These are phyloP conservation scores for Domatiomyces catenatus DNA, from an alignment of 2,329 filamentous ascomycete genomes.

Conservation along the genomic window DNA sequence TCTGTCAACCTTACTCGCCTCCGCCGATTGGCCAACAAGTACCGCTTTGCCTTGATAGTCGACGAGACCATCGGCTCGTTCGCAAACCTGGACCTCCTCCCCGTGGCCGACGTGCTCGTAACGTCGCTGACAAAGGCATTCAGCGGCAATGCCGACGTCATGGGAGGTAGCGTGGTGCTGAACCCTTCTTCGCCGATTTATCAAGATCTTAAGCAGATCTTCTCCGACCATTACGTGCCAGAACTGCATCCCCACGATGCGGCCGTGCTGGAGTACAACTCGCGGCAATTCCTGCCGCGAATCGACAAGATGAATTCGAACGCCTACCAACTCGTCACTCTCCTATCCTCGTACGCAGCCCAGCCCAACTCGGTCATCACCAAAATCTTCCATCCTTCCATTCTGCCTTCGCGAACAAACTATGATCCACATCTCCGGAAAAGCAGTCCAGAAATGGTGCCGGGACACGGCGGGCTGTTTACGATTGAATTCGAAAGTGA, in stretches of 20 bases:
- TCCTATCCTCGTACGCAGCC: constrained; percentile 10
- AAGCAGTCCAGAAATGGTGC: constrained; percentile 31
- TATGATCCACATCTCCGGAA: constrained; percentile 13
- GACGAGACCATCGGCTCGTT: constrained; percentile 27
- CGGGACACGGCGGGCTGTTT: constrained; percentile 42
- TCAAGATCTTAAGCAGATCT: constrained; percentile 20
- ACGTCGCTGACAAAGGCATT: constrained; percentile 45
- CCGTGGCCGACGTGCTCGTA: constrained; percentile 34
- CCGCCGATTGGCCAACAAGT: constrained; percentile 26
- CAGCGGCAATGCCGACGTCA: constrained; percentile 40
- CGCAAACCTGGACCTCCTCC: constrained; percentile 31
- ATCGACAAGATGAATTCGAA: constrained; percentile 14
- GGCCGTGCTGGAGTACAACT: constrained; percentile 15
- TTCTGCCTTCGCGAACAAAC: constrained; percentile 1
- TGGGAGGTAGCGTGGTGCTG: constrained; percentile 37
- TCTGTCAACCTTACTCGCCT: constrained; percentile 29
- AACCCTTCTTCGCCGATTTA: constrained; percentile 34
- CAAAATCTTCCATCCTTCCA: constrained; percentile 16
- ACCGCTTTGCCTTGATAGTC: constrained; percentile 20
- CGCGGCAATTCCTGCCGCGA: constrained; percentile 15
- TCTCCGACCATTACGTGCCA: constrained; percentile 11
- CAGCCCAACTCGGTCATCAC: constrained; percentile 10
- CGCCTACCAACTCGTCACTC: constrained; percentile 13
- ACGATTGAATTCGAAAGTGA: constrained; percentile 32
- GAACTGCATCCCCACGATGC: constrained; percentile 17